Percentiles rank a stretch among this genome's conserved stretches.
phyloP scores from a whole-genome alignment of 805 yeast genomes.

The Cyberlindnera saturnus region DNA sequence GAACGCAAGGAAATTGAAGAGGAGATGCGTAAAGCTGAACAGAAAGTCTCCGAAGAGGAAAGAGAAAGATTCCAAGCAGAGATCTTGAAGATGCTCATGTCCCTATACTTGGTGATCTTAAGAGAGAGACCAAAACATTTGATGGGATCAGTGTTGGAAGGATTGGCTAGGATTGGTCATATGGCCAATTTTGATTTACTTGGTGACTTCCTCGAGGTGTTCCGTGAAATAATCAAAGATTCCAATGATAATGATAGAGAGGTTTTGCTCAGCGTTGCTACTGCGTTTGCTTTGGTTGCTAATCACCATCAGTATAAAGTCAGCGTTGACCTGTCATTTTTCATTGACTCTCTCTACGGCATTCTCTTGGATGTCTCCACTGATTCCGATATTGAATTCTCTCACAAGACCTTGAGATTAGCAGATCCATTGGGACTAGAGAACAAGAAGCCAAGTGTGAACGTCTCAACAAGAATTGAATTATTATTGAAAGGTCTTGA shows the following conservation, averaged over 20 bases:
- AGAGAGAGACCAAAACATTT: slow-evolving; percentile 56
- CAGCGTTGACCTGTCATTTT: slow-evolving; percentile 74
- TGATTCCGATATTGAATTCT: slow-evolving; percentile 81
- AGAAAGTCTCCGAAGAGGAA: slow-evolving; percentile 80
- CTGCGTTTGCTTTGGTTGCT: slow-evolving; percentile 80
- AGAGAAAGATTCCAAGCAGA: slow-evolving; percentile 82
- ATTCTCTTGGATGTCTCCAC: slow-evolving; percentile 61
- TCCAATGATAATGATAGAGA: slow-evolving; percentile 51
- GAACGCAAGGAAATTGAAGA: slow-evolving; percentile 84
- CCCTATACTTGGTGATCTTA: slow-evolving; percentile 72
- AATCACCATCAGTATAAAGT: slow-evolving; percentile 70
- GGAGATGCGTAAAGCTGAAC: slow-evolving; percentile 84
- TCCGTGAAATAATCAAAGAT: slow-evolving; percentile 70
- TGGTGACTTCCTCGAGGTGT: slow-evolving; percentile 87
- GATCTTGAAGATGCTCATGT: slow-evolving; percentile 64
- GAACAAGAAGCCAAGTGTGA: slow-evolving; percentile 61
- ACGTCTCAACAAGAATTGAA: slow-evolving; percentile 86
- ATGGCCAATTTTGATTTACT: slow-evolving; percentile 88
- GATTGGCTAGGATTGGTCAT: slow-evolving; percentile 83
- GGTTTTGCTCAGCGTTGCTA: slow-evolving; percentile 73
- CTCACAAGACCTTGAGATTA: slow-evolving; percentile 72
- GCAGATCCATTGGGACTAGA: slow-evolving; percentile 63
- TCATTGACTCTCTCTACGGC: slow-evolving; percentile 69
- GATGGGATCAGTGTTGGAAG: slow-evolving; percentile 86
- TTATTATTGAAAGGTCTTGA: slow-evolving; percentile 72